phyloP scores from a whole-genome alignment of 371 early-diverging fungal species.

The Mortierella sp. region DNA sequence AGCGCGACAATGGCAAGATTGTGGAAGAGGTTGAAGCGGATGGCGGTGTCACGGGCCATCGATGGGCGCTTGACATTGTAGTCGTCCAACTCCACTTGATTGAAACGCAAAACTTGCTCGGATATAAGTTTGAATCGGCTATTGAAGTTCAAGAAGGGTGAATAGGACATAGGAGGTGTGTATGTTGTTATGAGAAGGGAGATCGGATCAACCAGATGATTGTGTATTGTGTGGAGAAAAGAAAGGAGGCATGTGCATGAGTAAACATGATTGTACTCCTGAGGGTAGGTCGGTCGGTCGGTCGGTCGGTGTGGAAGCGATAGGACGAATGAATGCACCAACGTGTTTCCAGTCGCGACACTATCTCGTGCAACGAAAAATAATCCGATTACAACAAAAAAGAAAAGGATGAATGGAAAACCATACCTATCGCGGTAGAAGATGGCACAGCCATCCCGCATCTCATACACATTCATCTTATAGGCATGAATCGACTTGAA shows the following conservation, averaged over 20 bases:
- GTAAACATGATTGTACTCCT: constrained; percentile 19
- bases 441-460: constrained; percentile 59
- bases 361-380: constrained; percentile 1
- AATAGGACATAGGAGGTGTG: not conserved
- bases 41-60: constrained; percentile 88
- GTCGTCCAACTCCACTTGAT: constrained; percentile 92
- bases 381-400: not conserved
- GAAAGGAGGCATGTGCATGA: constrained; percentile 36
- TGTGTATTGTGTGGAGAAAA: constrained; percentile 11
- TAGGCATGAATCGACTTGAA: constrained; percentile 56
- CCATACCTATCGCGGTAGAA: constrained; percentile 58
- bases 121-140: constrained; percentile 82
- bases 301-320: not conserved
- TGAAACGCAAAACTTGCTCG: constrained; percentile 89
- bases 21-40: constrained; percentile 95
- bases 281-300: not conserved
- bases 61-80: constrained; percentile 64
- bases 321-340: constrained; percentile 13
- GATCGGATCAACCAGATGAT: not conserved
- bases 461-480: constrained; percentile 57
- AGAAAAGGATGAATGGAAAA: not conserved
- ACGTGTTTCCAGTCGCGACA: constrained; percentile 26
- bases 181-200: not conserved
- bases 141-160: constrained; percentile 1
- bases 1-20: constrained; percentile 93